A percentile compares a stretch with the other conserved stretches of the same genome.
phyloP scores from a whole-genome alignment of 2,329 filamentous ascomycete genomes.

The Phaeosphaeria sp. region DNA sequence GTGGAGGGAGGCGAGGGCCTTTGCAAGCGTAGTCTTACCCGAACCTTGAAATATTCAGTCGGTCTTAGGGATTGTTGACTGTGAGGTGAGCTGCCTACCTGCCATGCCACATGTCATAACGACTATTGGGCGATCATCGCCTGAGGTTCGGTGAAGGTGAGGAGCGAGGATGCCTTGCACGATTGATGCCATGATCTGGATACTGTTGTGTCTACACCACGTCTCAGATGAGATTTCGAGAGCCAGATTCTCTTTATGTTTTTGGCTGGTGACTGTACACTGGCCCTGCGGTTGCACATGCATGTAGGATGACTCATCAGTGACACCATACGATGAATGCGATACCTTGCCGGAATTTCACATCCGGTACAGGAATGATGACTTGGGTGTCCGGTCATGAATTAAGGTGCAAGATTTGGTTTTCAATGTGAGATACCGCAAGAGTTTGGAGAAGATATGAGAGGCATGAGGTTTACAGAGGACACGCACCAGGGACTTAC shows the following conservation, averaged over 20 bases:
- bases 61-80: no score
- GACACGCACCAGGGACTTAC: background rate
- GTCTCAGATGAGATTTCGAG: no score
- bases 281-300: background rate
- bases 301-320: background rate
- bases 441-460: background rate
- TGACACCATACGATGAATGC: background rate
- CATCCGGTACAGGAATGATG: no score
- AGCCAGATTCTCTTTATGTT: no score
- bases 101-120: conserved; percentile 17
- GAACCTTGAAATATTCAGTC: conserved; percentile 8
- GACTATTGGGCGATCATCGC: conserved; percentile 3
- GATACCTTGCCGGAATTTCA: background rate
- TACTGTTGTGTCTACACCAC: no score
- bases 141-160: background rate
- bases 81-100: no score
- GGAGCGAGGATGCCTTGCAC: background rate
- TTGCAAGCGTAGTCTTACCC: conserved; percentile 18
- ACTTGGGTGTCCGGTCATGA: no score
- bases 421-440: no score
- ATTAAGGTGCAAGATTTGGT: no score
- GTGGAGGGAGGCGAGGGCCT: conserved; percentile 1
- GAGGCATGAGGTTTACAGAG: background rate
- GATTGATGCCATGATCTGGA: background rate
- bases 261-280: background rate